Evolutionary conservation across 352 stramenopile species (phyloP), one percentile per base, ranked within the genome.

Genomic region (Phytophthora agathidicida): DNA sequence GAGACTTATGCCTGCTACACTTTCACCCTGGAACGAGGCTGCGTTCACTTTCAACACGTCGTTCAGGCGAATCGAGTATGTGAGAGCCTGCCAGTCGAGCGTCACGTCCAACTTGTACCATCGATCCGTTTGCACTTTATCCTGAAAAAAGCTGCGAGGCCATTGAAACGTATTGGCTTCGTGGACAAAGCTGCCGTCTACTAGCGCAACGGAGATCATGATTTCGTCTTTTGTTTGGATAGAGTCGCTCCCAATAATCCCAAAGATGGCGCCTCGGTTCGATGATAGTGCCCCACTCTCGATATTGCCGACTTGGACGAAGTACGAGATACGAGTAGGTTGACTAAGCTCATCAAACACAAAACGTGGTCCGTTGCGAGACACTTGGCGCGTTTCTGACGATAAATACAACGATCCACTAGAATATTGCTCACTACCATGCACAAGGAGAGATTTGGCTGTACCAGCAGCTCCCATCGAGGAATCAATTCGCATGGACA

Each of bases 41-140:
- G 71, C 60, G 16, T 52, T 44, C 2, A 97, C 90, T 31, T 89
- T 75, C 13, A 93, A 64, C 14, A 98, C 75, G 44, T 98, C 95
- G 54, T 99, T 94, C 7, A 99, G 66, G 1, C 82, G 84, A 26
- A 99, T 83, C 14, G 79, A 77, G 62, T 98, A 98, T 11, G 64
- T 82, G 26, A 73, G 46, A 14, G 46, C 27, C 9, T 75, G 33
- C 95, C 95, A 98, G 57, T 98, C 64, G 17, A 98, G 63, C 5
- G 86, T 71, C 28, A 99, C 61, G 53, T 99, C 96, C 19, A 99
- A 38, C 57, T 99, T 98, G 65, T 98, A 98, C 96, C 96, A 99
- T 14, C 78, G 77, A 41, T 89, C 73, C 2, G 69, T 65, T 39
- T 92, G 68, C 14, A 89, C 55, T 51, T 80, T 86, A 0, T 60